Base-by-base conservation (phyloP, 345 rosid species). In the Litchi chinensis region DNA sequence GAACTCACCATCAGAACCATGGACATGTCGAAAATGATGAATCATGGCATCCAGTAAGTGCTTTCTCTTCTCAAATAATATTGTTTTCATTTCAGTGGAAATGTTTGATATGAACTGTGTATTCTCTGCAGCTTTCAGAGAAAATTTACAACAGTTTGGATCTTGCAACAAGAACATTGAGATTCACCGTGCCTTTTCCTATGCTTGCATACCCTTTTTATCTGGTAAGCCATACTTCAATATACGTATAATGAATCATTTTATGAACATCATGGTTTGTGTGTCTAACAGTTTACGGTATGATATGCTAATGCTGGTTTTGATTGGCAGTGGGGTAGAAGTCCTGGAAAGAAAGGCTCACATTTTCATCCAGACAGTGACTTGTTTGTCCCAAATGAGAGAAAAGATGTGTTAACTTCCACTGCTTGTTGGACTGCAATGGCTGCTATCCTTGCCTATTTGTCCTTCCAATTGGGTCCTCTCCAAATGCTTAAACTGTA, bases 21-120 rank as follows among this genome's bases (percentile, higher is more conserved):
- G 97, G 98, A 60, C 95, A 95, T 70, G 97, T 93, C 50, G 98
- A 95, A 81, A 95, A 95, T 22, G 98, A 95, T 4, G 98, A 95
- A 82, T 95, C 98, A 12, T 95, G 98, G 98, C 92, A 88, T 82
- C 98, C 98, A 32, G 98, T 93, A 81, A 83, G 81, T 68, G 50
- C 6, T 50, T 37, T 48, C 21, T 11, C 32, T 65, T 63, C 43
- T 65, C 19, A 26, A 65, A 28, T 7, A 19, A 41, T 41, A 65
- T 68, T 73, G 40, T 63, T n/a, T 56, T 74, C 7, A 8, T 18
- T 68, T 11, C 18, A 9, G 2, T 59, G 76, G 76, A 66, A 72
- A 37, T 76, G 65, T 24, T 65, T 50, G 39, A 19, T 43, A 7
- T 63, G 21, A 21, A 68, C 64, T 65, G 37, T 80, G 54, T 78